These are phyloP conservation scores for Apiospora marii DNA, from an alignment of 2,329 filamentous ascomycete genomes.

Conservation along the genomic window DNA sequence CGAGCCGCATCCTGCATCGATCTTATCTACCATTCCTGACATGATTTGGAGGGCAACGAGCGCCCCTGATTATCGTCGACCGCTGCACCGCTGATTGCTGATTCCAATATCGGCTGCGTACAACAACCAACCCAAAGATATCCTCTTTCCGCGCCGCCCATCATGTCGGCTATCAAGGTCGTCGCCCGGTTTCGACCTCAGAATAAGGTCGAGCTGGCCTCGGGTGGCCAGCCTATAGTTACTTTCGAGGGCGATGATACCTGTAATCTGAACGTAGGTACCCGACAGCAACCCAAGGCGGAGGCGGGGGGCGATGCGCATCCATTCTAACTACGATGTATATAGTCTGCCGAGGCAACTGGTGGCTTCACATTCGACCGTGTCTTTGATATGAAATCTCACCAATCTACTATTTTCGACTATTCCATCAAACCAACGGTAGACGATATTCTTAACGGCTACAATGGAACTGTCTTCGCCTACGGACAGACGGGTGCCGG, in stretches of 20 bases:
- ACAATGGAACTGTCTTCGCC: constrained; percentile 98
- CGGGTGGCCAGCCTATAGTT: constrained; percentile 91
- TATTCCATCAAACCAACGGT: constrained; percentile 96
- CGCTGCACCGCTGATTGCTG: constrained; percentile 38
- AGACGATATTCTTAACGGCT: constrained; percentile 97
- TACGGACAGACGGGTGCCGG: constrained; percentile 98
- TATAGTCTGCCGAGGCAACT: constrained; percentile 80
- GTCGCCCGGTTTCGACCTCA: constrained; percentile 97
- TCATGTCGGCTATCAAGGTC: constrained; percentile 78
- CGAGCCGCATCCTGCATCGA: constrained; percentile 22
- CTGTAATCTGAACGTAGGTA: constrained; percentile 82
- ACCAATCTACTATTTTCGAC: constrained; percentile 94
- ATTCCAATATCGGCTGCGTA: constrained; percentile 9
- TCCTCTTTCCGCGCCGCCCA: constrained; percentile 37
- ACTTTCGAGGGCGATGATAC: constrained; percentile 88
- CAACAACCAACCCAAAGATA: constrained; percentile 29
- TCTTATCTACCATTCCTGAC: constrained; percentile 33
- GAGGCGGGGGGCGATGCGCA: constrained; percentile 13
- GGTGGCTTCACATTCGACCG: constrained; percentile 96
- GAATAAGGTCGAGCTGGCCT: constrained; percentile 91
- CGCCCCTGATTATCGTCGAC: constrained; percentile 32
- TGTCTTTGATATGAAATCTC: constrained; percentile 93
- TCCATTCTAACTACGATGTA: constrained; percentile 37
- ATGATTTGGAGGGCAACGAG: constrained; percentile 38
- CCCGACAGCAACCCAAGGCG: constrained; percentile 10